phyloP scores from a whole-genome alignment of 1,139 yeast genomes.

The Debaryomyces sp. region DNA sequence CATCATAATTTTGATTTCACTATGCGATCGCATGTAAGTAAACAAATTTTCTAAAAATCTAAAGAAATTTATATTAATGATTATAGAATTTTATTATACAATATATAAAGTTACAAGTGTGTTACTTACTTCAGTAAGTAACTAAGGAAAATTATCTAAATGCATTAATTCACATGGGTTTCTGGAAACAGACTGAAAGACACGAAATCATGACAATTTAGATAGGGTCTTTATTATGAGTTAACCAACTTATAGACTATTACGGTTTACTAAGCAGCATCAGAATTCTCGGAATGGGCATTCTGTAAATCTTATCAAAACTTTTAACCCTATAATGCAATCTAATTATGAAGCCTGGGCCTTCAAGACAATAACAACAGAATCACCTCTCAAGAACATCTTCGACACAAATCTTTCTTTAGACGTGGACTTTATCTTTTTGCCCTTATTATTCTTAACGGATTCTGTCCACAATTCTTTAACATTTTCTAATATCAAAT shows the following conservation, averaged over 20 bases:
- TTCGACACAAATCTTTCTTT: slow-evolving; percentile 88
- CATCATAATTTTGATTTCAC: not conserved
- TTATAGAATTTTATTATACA: not conserved
- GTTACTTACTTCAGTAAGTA: not conserved
- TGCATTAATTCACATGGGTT: not conserved
- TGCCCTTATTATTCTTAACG: slow-evolving; percentile 65
- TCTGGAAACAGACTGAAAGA: not conserved
- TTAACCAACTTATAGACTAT: not conserved
- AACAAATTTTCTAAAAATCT: not conserved
- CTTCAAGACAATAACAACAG: slow-evolving; percentile 82
- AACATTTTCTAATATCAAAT: slow-evolving; percentile 89
- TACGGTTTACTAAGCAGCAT: not conserved
- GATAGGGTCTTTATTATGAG: not conserved
- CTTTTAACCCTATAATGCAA: not conserved
- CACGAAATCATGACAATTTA: not conserved
- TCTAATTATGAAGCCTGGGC: slow-evolving; percentile 19
- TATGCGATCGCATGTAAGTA: not conserved
- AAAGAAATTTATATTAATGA: not conserved
- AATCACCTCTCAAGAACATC: slow-evolving; percentile 92
- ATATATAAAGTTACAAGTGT: not conserved
- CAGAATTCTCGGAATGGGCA: not conserved
- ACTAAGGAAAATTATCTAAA: not conserved
- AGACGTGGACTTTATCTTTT: slow-evolving; percentile 67
- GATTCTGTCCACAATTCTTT: slow-evolving; percentile 89
- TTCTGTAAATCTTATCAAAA: not conserved